Evolutionary conservation across 176 grass and related monocot genomes (phyloP).

Genomic region (Zoysia pacifica): DNA sequence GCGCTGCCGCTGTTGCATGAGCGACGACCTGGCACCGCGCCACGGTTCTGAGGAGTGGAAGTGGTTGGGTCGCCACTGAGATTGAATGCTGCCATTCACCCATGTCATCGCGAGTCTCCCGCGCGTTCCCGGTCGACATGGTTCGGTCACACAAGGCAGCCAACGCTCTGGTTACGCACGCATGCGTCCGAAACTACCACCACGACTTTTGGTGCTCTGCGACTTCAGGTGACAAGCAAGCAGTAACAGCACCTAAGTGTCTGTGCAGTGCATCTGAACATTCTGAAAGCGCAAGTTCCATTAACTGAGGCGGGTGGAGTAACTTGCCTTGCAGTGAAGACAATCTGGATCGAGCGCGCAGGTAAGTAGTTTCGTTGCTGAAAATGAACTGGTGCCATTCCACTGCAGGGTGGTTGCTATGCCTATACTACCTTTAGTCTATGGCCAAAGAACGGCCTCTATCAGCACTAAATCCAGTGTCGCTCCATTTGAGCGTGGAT

Average conservation of each 20-base stretch:
- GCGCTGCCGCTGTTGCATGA: constrained; percentile 10
- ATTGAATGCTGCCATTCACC: not conserved
- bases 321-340: no score
- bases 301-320: no score
- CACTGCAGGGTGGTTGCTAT: not conserved
- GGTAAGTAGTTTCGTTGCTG: no score
- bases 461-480: not conserved
- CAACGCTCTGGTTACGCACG: not conserved
- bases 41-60: constrained; percentile 10
- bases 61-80: no score
- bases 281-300: not conserved
- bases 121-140: not conserved
- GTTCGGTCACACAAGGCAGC: not conserved
- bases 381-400: not conserved
- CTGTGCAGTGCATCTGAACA: not conserved
- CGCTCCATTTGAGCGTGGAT: constrained; percentile 12
- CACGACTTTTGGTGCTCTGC: no score
- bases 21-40: not conserved
- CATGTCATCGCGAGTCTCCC: not conserved
- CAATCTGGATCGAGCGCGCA: no score
- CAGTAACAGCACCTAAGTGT: no score
- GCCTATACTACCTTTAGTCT: no score
- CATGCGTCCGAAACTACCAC: not conserved
- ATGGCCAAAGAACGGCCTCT: not conserved
- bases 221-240: not conserved